phyloP scores from a whole-genome alignment of 805 yeast genomes.

The Crinitomyces ghanaensis region DNA sequence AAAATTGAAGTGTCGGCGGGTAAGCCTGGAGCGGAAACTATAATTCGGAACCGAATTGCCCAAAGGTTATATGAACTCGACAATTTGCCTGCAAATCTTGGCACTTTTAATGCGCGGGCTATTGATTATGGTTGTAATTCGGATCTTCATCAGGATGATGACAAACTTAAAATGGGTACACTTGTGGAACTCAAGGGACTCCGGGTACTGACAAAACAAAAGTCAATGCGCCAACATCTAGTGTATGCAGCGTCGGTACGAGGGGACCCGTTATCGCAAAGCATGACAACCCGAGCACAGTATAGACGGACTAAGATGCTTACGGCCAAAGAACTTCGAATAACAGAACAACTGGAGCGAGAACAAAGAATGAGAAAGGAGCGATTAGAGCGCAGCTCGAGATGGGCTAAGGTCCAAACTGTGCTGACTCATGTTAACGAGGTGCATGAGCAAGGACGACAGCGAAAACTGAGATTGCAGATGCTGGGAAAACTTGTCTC shows the following conservation, averaged over 20 bases:
- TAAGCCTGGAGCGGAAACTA: constrained; percentile 40
- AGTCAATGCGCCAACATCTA: constrained; percentile 73
- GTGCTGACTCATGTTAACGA: constrained; percentile 19
- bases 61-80: constrained; percentile 36
- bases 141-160: constrained; percentile 20
- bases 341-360: constrained; percentile 39
- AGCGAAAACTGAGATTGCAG: constrained; percentile 12
- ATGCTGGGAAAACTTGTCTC: constrained; percentile 26
- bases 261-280: constrained; percentile 31
- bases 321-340: constrained; percentile 49
- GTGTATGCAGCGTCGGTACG: constrained; percentile 67
- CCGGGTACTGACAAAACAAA: constrained; percentile 67
- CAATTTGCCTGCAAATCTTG: constrained; percentile 25
- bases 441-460: constrained; percentile 17
- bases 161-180: constrained; percentile 29
- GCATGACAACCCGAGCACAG: constrained; percentile 73
- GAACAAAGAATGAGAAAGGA: constrained; percentile 32
- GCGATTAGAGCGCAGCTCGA: constrained; percentile 26
- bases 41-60: constrained; percentile 30
- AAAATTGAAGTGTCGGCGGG: too few species aligned
- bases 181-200: constrained; percentile 52
- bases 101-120: constrained; percentile 19
- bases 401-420: constrained; percentile 21
- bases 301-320: constrained; percentile 63
- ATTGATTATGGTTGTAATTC: constrained; percentile 21